Conservation (phyloP, 169 alveolate species). For the Cyclospora cayetanensis region DNA sequence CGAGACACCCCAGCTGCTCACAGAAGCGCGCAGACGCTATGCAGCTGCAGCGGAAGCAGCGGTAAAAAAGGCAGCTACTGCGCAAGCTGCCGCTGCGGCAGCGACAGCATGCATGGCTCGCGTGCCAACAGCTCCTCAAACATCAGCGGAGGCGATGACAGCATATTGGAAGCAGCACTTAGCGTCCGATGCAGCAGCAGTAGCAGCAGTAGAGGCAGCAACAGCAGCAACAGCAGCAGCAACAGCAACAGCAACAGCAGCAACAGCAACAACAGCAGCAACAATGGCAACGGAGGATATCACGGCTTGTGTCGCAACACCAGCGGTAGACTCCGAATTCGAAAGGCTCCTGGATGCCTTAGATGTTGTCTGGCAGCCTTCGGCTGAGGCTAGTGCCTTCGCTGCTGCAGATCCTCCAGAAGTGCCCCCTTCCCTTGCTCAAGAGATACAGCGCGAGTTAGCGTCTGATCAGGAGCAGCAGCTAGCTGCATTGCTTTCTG, state of each 20-base stretch:
- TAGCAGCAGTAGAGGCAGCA: not conserved
- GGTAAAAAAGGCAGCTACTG: not conserved
- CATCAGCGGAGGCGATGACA: no score
- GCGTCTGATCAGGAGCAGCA: not conserved
- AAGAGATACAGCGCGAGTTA: not conserved
- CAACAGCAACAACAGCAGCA: conserved; percentile 44
- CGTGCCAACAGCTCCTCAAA: no score
- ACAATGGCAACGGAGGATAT: not conserved
- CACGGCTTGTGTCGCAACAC: not conserved
- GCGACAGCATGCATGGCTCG: not conserved
- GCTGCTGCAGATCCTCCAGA: not conserved
- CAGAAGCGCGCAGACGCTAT: conserved; percentile 31
- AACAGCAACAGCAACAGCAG: conserved; percentile 5
- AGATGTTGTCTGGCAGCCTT: not conserved
- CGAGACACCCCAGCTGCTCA: no score
- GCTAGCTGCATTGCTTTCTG: not conserved
- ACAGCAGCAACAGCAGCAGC: not conserved
- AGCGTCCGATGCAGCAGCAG: no score
- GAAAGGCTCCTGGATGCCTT: not conserved
- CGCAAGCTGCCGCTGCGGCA: not conserved
- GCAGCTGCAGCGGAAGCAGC: conserved; percentile 8
- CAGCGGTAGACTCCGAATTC: no score
- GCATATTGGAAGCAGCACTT: no score
- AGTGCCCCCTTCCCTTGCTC: not conserved
- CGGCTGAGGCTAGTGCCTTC: not conserved